Base-by-base conservation (phyloP, 2,329 filamentous ascomycete species). In the Monosporascus cannonballus region DNA sequence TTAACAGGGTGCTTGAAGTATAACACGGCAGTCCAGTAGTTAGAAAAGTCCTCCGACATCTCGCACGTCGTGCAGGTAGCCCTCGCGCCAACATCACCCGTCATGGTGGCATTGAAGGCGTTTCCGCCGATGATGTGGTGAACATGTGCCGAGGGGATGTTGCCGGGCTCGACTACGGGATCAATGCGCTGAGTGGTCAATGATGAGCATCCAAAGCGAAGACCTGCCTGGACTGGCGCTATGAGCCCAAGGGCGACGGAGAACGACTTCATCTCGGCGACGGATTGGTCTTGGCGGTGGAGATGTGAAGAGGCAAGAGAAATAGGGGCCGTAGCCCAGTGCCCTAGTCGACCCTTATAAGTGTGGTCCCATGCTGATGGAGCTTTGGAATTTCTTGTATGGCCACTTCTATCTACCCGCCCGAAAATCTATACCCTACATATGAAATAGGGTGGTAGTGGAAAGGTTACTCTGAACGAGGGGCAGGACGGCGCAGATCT, bases 61-160 rank as follows among this genome's bases (percentile, higher is more conserved):
- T 65, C 57, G 48, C 63, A 65, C 22, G 63, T 65, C 22, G 64
- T 67, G 54, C 64, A 66, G n/a, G 64, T 65, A 20, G 46, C 64
- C 47, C 61, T 56, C n/a, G 37, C 60, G 11, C 62, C 63, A 25
- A 66, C 59, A 53, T 67, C 60, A 6, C 63, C 63, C 15, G 53
- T 56, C 58, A 67, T 67, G 34, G 56, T 61, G 20, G 64, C 62
- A 51, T 65, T 66, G 59, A 67, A 67, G n/a, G 62, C 64, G 52
- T 67, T 66, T 37, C 64, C 64, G 30, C 64, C 64, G n/a, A 67
- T 60, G 36, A 67, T 67, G 47, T 67, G 64, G 54, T 67, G 64
- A 15, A 67, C 54, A 41, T 67, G 64, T 17, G 64, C 51, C 2
- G 63, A 65, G 5, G 64, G 64, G 15, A 22, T 54, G 9, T 57